phyloP scores from a whole-genome alignment of 805 yeast genomes.

The Yarrowia divulgata region DNA sequence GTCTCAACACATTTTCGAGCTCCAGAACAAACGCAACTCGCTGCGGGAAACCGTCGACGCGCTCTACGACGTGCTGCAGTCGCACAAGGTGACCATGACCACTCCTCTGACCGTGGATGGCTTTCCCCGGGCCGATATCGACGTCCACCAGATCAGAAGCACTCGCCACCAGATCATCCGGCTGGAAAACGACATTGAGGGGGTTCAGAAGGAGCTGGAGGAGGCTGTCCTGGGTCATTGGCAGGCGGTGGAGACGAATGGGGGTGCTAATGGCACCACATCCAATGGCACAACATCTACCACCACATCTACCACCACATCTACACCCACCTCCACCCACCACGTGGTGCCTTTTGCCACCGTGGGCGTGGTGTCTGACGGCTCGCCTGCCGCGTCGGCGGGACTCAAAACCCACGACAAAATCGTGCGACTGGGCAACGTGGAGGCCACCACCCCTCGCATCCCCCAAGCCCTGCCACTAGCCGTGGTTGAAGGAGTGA shows the following conservation, averaged over 20 bases:
- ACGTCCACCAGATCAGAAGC: slow-evolving; percentile 71
- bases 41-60: slow-evolving; percentile 55
- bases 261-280: too few species aligned
- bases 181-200: slow-evolving; percentile 71
- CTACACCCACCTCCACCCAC: neutral
- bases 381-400: slow-evolving; percentile 64
- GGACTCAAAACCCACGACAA: slow-evolving; percentile 66
- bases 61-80: slow-evolving; percentile 55
- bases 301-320: neutral
- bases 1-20: slow-evolving; percentile 39
- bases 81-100: slow-evolving; percentile 64
- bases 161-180: slow-evolving; percentile 70
- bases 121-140: slow-evolving; percentile 84
- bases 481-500: slow-evolving; percentile 27
- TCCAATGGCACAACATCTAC: neutral
- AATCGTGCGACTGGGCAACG: slow-evolving; percentile 60
- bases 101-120: slow-evolving; percentile 77
- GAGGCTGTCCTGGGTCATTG: slow-evolving; percentile 55
- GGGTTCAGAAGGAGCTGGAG: slow-evolving; percentile 58
- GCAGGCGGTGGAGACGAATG: too few species aligned
- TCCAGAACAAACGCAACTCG: slow-evolving; percentile 43
- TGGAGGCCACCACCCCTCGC: slow-evolving; percentile 60
- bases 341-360: slow-evolving; percentile 46
- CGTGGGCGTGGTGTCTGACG: slow-evolving; percentile 57
- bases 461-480: slow-evolving; percentile 20